These are phyloP conservation scores for Flammula alnicola DNA, from an alignment of 1,284 basidiomycete genomes.

Conservation along the genomic window DNA sequence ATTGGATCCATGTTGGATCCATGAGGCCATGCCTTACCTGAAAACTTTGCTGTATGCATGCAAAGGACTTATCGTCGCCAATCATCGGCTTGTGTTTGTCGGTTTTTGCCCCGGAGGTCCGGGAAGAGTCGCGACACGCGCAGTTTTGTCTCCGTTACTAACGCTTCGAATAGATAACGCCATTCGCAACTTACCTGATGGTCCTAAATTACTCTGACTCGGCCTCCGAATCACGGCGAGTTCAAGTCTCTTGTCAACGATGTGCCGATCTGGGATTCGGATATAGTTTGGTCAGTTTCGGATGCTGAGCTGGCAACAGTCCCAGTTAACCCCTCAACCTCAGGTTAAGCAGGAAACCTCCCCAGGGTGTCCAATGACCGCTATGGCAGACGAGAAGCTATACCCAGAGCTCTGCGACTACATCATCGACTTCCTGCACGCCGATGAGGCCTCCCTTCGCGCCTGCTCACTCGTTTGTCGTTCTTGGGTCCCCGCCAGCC, in stretches of 20 bases:
- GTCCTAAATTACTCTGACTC: constrained; percentile 1
- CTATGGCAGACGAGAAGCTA: constrained; percentile 21
- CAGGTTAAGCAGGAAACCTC: constrained; percentile 1
- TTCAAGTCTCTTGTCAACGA: constrained; percentile 13
- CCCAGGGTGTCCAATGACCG: constrained; percentile 4
- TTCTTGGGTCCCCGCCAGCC: constrained; percentile 28
- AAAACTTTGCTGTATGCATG: not conserved
- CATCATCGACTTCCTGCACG: constrained; percentile 32
- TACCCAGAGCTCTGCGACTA: constrained; percentile 28
- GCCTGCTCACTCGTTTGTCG: constrained; percentile 28
- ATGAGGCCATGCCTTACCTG: not conserved
- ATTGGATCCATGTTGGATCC: too few species aligned
- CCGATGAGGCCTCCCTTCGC: constrained; percentile 23
- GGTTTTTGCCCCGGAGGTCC: too few species aligned
- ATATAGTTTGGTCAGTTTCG: not conserved
- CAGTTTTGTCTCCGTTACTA: constrained; percentile 9
- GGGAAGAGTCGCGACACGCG: too few species aligned
- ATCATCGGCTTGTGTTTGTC: constrained; percentile 2
- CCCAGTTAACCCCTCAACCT: constrained; percentile 1
- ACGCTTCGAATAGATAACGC: constrained; percentile 4
- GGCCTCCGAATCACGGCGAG: constrained; percentile 4
- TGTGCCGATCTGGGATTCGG: constrained; percentile 1
- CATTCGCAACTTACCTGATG: constrained; percentile 6
- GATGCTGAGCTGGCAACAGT: constrained; percentile 20
- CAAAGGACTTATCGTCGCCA: constrained; percentile 1